Conservation (phyloP, 2,329 filamentous ascomycete genomes). For the Hypocrella siamensis region DNA sequence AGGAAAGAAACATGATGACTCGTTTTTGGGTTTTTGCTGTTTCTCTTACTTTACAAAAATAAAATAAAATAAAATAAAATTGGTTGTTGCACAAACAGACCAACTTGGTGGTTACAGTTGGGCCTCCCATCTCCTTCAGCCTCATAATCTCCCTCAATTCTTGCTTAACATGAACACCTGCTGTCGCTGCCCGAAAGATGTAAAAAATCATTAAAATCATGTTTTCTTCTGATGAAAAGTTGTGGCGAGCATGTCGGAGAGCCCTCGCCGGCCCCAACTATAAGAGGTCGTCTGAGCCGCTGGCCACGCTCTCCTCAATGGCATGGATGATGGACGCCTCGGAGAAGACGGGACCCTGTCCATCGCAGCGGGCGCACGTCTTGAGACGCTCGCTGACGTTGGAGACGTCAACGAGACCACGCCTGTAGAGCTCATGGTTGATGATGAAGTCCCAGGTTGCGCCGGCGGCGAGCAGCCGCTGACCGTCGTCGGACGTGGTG, state of each 20-base stretch:
- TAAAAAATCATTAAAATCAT: no score
- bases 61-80: no score
- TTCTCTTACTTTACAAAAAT: no score
- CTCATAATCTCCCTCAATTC: no score
- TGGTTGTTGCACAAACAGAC: no score
- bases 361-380: slow-evolving; percentile 63
- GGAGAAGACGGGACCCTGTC: slow-evolving; percentile 75
- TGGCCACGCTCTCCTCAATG: slow-evolving; percentile 64
- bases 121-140: no score
- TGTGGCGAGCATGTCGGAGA: background rate
- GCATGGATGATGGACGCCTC: slow-evolving; percentile 58
- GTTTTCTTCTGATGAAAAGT: no score
- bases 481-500: slow-evolving; percentile 46
- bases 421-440: slow-evolving; percentile 58
- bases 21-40: no score
- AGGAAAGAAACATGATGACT: no score
- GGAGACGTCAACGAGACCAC: slow-evolving; percentile 65
- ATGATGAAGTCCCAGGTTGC: slow-evolving; percentile 88
- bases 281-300: slow-evolving; percentile 61
- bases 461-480: slow-evolving; percentile 55
- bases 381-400: slow-evolving; percentile 70
- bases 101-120: no score
- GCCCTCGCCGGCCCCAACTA: background rate
- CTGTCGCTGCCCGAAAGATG: no score
- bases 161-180: no score